Base-by-base conservation (phyloP, 2,329 filamentous ascomycete species). In the Drechmeria coniospora region DNA sequence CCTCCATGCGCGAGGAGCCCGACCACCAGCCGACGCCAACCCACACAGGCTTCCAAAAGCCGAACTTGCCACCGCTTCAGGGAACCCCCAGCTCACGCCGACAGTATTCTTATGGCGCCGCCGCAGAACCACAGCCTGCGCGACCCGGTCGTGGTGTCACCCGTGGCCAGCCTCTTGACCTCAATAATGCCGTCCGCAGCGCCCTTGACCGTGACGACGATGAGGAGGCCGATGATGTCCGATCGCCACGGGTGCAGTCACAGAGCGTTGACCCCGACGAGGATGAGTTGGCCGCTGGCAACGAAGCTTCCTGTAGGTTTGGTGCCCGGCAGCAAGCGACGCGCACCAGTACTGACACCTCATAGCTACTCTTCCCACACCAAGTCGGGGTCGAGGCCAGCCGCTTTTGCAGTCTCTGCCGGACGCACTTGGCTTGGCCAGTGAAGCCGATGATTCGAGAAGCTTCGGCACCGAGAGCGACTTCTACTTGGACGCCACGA, bases 101-200 rank as follows among this genome's bases (percentile, higher is more conserved):
- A 21, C 51, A 54, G 33, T 56, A 54, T 31, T 45, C 50, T 1
- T 56, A 56, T 36, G 53, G 53, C 19, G 48, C 53, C 19, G 49
- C 31, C n/a, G 44, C 36, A 17, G 53, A 56, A 27, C 53, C 53
- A 2, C 36, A 37, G 12, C 44, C 44, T 13, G 28, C 35, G 19
- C 33, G 39, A 8, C 37, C 39, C 4, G 34, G 31, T 3, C 30
- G 36, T 6, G 32, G 34, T 13, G 21, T 32, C 15, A 30, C 23
- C n/a, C 25, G 31, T 4, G 35, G 20, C 35, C 42, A 33, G 26
- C 32, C 25, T 28, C 33, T 34, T 29, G 47, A 40, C 16, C 32
- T 54, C 12, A 39, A 39, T 28, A 42, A 34, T 25, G 51, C 49
- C 6, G 44, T 54, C 18, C 41, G 38, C 8, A 37, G 40, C 9